phyloP scores from a whole-genome alignment of 345 rosid genomes.

The Syzygium aqueum region DNA sequence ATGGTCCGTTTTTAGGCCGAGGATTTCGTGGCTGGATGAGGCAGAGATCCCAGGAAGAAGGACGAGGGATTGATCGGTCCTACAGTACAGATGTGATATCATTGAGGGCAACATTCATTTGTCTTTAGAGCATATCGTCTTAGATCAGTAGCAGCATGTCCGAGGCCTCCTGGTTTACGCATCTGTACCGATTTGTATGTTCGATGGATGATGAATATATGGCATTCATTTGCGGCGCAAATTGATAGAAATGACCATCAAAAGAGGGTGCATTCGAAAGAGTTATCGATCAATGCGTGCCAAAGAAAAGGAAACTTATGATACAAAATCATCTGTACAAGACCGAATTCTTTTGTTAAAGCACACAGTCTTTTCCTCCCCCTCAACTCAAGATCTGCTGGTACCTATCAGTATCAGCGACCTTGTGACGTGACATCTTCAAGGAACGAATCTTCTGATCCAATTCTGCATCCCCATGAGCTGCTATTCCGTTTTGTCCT shows the following conservation, averaged over 20 bases:
- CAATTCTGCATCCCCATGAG: neutral
- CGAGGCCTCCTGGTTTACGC: neutral
- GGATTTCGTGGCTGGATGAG: neutral
- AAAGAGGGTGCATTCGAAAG: neutral
- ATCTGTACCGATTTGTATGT: neutral
- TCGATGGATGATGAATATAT: neutral
- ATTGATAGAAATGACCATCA: neutral
- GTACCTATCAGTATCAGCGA: neutral
- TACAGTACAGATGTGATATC: neutral
- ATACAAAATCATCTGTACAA: neutral
- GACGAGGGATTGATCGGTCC: neutral
- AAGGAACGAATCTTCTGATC: neutral
- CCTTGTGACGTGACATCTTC: neutral
- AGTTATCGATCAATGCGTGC: neutral
- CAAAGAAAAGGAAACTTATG: neutral
- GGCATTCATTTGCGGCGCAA: neutral
- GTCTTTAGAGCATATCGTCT: neutral
- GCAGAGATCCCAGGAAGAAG: neutral
- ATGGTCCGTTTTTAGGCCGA: neutral
- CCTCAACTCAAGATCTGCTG: neutral
- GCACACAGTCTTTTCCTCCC: neutral
- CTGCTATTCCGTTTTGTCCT: neutral
- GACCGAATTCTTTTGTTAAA: neutral
- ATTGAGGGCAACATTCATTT: neutral
- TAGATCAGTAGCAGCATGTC: neutral